Percentiles rank a stretch among this genome's conserved stretches.
phyloP scores from a whole-genome alignment of 2,329 filamentous ascomycete genomes.

The Fusarium paranaense region DNA sequence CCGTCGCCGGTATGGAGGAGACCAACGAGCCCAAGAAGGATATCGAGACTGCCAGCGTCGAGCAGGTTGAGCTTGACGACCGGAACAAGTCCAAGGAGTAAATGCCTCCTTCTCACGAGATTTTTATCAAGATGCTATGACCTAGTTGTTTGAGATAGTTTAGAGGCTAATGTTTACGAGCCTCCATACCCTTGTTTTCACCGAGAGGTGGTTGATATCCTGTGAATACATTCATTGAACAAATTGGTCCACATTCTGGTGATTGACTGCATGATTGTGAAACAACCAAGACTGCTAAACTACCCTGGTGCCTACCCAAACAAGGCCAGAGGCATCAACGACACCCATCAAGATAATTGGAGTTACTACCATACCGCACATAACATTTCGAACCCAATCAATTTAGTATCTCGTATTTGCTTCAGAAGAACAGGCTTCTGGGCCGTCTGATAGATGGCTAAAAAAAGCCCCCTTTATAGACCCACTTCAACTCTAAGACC shows the following conservation, averaged over 20 bases:
- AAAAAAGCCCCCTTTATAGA: too few relatives aligned
- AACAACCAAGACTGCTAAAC: background rate
- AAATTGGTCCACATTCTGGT: fast-evolving
- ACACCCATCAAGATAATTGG: too few relatives aligned
- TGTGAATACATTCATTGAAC: slow-evolving; percentile 5
- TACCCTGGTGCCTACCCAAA: background rate
- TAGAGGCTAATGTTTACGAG: background rate
- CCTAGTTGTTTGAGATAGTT: background rate
- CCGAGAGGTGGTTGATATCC: background rate
- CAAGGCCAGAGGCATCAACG: too few relatives aligned
- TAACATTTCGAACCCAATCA: too few relatives aligned
- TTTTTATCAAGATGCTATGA: background rate
- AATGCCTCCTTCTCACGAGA: background rate
- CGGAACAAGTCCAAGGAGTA: slow-evolving; percentile 22
- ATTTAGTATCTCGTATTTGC: too few relatives aligned
- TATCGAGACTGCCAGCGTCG: slow-evolving; percentile 41
- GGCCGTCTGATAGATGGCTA: too few relatives aligned
- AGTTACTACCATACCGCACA: too few relatives aligned
- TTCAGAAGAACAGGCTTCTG: too few relatives aligned
- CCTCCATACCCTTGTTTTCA: background rate
- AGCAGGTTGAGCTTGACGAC: slow-evolving; percentile 39
- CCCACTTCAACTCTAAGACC: too few relatives aligned
- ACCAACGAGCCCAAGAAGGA: slow-evolving; percentile 43
- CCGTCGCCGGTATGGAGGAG: slow-evolving; percentile 53
- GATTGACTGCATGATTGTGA: background rate